Evolutionary conservation across 768 basidiomycete species (phyloP).

Genomic region (Russula dissimulans): DNA sequence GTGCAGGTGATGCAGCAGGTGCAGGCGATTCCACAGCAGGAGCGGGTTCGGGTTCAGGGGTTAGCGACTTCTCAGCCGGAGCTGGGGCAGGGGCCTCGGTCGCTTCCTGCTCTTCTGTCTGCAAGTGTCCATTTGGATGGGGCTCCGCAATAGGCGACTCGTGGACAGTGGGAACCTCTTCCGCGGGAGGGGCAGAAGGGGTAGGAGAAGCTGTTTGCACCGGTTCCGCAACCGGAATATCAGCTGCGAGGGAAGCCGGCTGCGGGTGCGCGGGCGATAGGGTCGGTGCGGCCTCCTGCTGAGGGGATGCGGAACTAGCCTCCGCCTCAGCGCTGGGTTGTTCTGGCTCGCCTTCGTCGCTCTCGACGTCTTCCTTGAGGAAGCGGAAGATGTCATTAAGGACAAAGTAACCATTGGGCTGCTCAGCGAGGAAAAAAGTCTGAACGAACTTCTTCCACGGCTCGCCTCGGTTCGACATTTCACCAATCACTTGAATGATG

Average conservation of each 20-base stretch:
- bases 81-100: slow-evolving; percentile 25
- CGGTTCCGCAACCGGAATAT: slow-evolving; percentile 26
- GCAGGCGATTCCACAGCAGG: slow-evolving; percentile 23
- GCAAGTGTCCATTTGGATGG: slow-evolving; percentile 23
- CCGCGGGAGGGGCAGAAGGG: slow-evolving; percentile 32
- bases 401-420: slow-evolving; percentile 98
- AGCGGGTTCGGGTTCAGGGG: slow-evolving; percentile 27
- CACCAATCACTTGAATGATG: slow-evolving; percentile 98
- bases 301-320: slow-evolving; percentile 38
- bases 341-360: slow-evolving; percentile 42
- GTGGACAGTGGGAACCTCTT: slow-evolving; percentile 28
- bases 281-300: slow-evolving; percentile 22
- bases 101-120: slow-evolving; percentile 34
- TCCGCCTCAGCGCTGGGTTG: slow-evolving; percentile 33
- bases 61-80: slow-evolving; percentile 25
- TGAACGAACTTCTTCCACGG: slow-evolving; percentile 98
- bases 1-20: slow-evolving; percentile 25
- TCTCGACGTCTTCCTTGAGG: slow-evolving; percentile 92
- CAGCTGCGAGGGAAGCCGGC: slow-evolving; percentile 23
- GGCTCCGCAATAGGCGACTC: slow-evolving; percentile 23
- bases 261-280: slow-evolving; percentile 14
- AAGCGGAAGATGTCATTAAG: slow-evolving; percentile 99
- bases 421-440: slow-evolving; percentile 99
- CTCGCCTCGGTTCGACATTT: slow-evolving; percentile 90
- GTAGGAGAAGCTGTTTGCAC: slow-evolving; percentile 33